A percentile compares a stretch with the other conserved stretches of the same genome.
Evolutionary conservation across 2,329 filamentous ascomycete genomes (phyloP).

Genomic region (Stagonosporopsis rhizophila): DNA sequence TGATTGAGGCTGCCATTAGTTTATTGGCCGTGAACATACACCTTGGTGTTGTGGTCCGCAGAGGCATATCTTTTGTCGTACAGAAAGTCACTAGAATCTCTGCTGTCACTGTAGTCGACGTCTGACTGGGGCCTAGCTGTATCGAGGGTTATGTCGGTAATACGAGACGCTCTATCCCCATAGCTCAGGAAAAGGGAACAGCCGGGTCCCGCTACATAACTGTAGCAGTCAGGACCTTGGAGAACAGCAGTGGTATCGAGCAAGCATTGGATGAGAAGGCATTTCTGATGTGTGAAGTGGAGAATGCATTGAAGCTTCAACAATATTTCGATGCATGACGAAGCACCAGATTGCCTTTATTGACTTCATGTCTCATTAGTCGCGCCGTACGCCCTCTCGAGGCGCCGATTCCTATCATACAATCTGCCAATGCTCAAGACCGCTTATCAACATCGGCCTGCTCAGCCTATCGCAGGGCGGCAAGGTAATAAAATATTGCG

Average conservation of each 20-base stretch:
- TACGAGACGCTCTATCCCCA: no score
- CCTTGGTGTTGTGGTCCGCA: background rate
- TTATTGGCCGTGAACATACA: background rate
- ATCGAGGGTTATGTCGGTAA: no score
- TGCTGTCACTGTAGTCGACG: no score
- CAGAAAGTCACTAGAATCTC: no score
- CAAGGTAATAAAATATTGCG: conserved; percentile 9
- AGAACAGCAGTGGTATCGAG: background rate
- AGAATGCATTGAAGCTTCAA: background rate
- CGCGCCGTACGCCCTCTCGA: background rate
- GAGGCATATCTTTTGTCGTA: no score
- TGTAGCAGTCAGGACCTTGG: background rate
- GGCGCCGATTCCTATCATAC: conserved; percentile 4
- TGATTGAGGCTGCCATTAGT: background rate
- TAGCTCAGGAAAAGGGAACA: background rate
- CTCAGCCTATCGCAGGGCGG: background rate
- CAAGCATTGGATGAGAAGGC: background rate
- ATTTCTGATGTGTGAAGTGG: background rate
- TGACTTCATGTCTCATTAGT: conserved; percentile 8
- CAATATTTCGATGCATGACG: background rate
- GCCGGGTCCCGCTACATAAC: background rate
- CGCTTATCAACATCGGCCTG: background rate
- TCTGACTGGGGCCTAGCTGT: no score
- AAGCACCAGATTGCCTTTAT: conserved; percentile 2
- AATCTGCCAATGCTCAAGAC: conserved; percentile 1